Evolutionary conservation across 805 yeast genomes (phyloP).

Genomic region (Saccharomycopsis sp.): DNA sequence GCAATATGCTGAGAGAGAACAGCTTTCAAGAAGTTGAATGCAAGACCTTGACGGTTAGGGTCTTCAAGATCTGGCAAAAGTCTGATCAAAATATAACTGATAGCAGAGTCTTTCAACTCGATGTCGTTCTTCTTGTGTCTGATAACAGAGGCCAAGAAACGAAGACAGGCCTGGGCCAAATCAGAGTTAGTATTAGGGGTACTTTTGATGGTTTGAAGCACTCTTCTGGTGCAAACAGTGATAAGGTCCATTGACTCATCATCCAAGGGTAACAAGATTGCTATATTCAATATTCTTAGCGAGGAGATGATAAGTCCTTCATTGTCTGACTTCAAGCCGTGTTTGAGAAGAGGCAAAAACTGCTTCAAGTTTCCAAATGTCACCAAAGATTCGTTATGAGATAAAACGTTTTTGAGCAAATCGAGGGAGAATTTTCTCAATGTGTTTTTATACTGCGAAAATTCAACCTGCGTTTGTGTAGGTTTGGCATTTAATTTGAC

Average conservation of each 20-base stretch:
- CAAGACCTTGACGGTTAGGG: conserved; percentile 81
- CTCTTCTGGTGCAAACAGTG: conserved; percentile 52
- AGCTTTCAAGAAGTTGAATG: conserved; percentile 76
- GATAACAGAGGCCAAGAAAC: conserved; percentile 63
- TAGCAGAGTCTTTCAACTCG: conserved; percentile 58
- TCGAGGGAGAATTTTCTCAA: conserved; percentile 76
- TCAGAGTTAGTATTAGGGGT: conserved; percentile 74
- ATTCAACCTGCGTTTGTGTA: conserved; percentile 46
- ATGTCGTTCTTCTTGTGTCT: conserved; percentile 57
- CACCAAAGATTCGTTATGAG: conserved; percentile 53
- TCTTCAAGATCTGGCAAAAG: conserved; percentile 85
- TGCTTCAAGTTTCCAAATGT: conserved; percentile 57
- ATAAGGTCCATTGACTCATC: conserved; percentile 41
- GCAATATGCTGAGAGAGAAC: conserved; percentile 65
- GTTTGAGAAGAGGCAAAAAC: conserved; percentile 66
- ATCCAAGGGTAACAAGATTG: conserved; percentile 57
- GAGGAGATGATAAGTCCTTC: conserved; percentile 73
- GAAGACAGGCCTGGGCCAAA: conserved; percentile 71
- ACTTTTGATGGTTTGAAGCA: conserved; percentile 59
- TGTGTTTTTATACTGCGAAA: conserved; percentile 48
- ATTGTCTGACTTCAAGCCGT: conserved; percentile 54
- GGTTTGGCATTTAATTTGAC: conserved; percentile 65
- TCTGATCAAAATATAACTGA: conserved; percentile 64
- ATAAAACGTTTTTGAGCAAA: conserved; percentile 61
- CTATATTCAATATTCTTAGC: conserved; percentile 52